Base-by-base conservation (phyloP, 331 rosid genomes). In the Telfairia occidentalis region DNA sequence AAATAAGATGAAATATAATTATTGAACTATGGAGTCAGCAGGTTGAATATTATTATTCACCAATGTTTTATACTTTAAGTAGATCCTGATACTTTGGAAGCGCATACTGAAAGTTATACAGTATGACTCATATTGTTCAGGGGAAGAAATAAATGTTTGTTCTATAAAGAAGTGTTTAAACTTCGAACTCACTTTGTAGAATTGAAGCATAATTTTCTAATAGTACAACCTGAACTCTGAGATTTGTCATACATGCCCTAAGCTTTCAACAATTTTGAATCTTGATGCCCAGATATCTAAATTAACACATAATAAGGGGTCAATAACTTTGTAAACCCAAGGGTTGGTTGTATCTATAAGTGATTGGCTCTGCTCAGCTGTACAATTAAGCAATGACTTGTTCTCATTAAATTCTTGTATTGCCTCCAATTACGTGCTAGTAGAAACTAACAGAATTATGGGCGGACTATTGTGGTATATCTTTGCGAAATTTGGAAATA, bases 1-100 rank as follows among this genome's bases (percentile, higher is more conserved):
- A 77, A 81, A 89, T 85, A 76, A 70, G 35, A 70, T 28, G 58
- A 11, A 65, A 26, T 8, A 29, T 69, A 26, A 69, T 23, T 11
- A n/a, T 45, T 70, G 21, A 70, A 16, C 24, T 26, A 46, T 45
- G 38, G 75, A 46, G 9, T 70, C 35, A 28, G 24, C 37, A 67
- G 38, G 53, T 46, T 45, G 74, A 69, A 24, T 45, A 43, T 7
- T 24, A 7, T 70, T 18, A 45, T 69, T 24, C 4, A 26, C 75
- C 42, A 70, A 24, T 16, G 6, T 26, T 69, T 16, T 46, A 6
- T 26, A 23, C 52, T 42, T 40, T 23, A 21, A 67, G 53, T 67
- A 10, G 72, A 26, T 28, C 15, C 37, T 7, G 13, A 23, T 67
- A 21, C 73, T 21, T 23, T 21, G 73, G 35, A 67, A 67, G 37